Base-by-base conservation (phyloP, 495 filamentous ascomycete species). In the Halenospora varia region DNA sequence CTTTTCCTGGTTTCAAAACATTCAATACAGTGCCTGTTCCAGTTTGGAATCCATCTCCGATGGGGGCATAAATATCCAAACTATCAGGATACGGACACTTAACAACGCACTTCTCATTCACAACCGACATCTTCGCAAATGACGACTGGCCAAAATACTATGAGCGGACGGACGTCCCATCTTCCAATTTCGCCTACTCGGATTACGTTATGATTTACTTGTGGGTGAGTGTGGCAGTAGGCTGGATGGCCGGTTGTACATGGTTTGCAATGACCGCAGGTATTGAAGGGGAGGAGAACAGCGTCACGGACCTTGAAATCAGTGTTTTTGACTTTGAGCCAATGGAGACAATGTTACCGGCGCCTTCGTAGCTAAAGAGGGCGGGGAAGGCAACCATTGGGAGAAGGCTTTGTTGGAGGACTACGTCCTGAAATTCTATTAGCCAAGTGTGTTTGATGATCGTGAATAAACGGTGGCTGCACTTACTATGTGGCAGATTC, bases 121-220 rank as follows among this genome's bases (percentile, higher is more conserved):
- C 73, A 23, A 71, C 65, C 61, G 67, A 67, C 41, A 72, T 17
- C 29, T 62, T 67, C 15, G 66, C 57, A 54, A 76, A 62, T 0
- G 71, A 74, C 4, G 66, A 70, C 56, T 77, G 75, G 3, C 75
- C 73, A 26, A 77, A 77, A 58, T 74, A 77, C 10, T 73, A 64
- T 2, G 62, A 66, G 1, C 65, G 53, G 0, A 76, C 60, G n/a
- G 65, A 49, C 17, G 62, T 47, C 22, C 71, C 70, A 40, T 66
- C 66, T 18, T 52, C 39, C 10, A 68, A 62, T 26, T 6, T 53
- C 20, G 4, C 25, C 11, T 6, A 53, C 10, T 0, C 69, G 66
- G 19, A 60, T 57, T 10, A 62, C 66, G 8, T 48, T 56, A 15
- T 74, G 68, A 58, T 75, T 77, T 59, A 67, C 55, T 0, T 45